Evolutionary conservation across 176 grass and related monocot genomes (phyloP), one percentile per base, ranked within the genome.

Genomic region (Miscanthus lutarioriparius): DNA sequence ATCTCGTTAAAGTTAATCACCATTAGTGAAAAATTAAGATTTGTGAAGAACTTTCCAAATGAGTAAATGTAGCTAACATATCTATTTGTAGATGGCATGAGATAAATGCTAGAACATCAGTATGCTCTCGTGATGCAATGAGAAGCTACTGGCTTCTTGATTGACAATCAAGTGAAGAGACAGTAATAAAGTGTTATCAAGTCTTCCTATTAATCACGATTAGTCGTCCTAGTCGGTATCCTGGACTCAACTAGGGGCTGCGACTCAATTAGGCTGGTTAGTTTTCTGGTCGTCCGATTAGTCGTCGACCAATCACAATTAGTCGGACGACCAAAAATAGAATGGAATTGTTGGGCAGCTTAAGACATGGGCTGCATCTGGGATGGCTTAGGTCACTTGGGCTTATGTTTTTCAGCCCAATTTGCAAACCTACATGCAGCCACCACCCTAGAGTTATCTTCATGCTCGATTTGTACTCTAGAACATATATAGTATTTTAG

Each of bases 131-230:
- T 70, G 23, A 47, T 32, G 2, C 40, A 36, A 83, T 25, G 23
- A 65, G 44, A 77, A 82, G 72, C 56, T 35, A 20, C 51, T 27
- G 13, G 66, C 20, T 74, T 78, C 66, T 70, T 80, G 68, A 73
- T 64, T 2, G 15, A 49, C 19, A 80, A 78, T 36, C 28, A 83
- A 30, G 9, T 3, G 4, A 83, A 76, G 77, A 32, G 77, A 32
- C 32, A 62, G 2, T 47, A 72, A 56, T 86, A 48, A 74, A 68
- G 53, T 63, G 58, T 27, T 6, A 26, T 63, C n/a, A 63, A 63
- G 11, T 25, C 10, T 1, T 63, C 59, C 23, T 0, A 25, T 63
- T 23, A 26, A 25, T 26, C 10, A 6, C 8, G n/a, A 23, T 25
- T 62, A 62, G 56, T 59, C 22, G 7, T 23, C 56, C 8, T 23